Base-by-base conservation (phyloP, 495 filamentous ascomycete species). In the Aspergillus homomorphus region DNA sequence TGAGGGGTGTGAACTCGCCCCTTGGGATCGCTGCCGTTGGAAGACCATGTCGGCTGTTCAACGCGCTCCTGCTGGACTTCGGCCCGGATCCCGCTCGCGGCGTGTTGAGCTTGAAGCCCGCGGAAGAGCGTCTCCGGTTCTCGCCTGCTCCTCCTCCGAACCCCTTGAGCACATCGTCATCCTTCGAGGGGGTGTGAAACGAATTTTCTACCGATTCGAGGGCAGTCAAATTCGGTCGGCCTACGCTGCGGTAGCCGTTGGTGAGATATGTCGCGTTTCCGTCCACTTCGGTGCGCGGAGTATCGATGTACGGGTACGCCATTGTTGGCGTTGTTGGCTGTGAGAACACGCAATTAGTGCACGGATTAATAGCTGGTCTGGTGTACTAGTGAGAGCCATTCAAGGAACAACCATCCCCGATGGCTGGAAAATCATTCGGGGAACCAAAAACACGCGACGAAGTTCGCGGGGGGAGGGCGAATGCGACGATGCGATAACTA, bases 1-100 rank as follows among this genome's bases (percentile, higher is more conserved):
- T 83, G 54, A 98, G 73, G 0, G 94, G 94, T 2, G 94, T 98
- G 67, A 98, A 98, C 60, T 98, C 95, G 48, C 82, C 83, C 51
- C 85, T 87, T 15, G 77, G 82, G 1, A 83, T 71, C 41, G 81
- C 81, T 21, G 77, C 72, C 14, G 83, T 80, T 23, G 73, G 87
- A 65, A 81, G 76, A 26, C 92, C 89, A 62, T 80, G 79, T 60
- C 82, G 80, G 67, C 88, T 83, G 48, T 79, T 83, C 43, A 95
- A 82, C 53, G 88, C 74, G 70, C 65, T 77, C 62, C 73, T 70
- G 8, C 66, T 66, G 26, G 69, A 64, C 58, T 70, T 75, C 5
- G 71, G 61, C 49, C 69, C 85, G 30, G 85, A 75, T 51, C 79
- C 77, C 69, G 81, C 73, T 58, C 87, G 85, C 43, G 90, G 90